Base-by-base conservation (phyloP, 2,329 filamentous ascomycete species). In the Aspergillus cejpii region DNA sequence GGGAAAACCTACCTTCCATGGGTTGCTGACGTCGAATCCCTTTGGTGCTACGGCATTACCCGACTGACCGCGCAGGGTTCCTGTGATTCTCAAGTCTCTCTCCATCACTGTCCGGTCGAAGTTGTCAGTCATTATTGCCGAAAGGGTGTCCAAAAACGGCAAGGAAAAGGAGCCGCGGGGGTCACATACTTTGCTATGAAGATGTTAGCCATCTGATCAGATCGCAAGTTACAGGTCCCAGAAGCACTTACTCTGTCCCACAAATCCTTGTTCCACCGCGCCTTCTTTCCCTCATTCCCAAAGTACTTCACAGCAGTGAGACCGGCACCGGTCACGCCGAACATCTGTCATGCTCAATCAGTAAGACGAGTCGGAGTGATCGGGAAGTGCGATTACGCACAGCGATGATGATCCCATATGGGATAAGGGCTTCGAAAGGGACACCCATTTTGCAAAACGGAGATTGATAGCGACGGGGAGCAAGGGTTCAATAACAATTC, bases 1-100 rank as follows among this genome's bases (percentile, higher is more conserved):
- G 45, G 42, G 15, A 19, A 27, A 26, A 62, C 74, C 47, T 74
- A 83, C 80, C 74, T 76, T 80, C 80, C 80, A 84, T 51, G 77
- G 77, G 67, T 81, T 82, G 75, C 76, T 83, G 59, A 83, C 62
- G 66, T 83, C 80, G 67, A 83, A 84, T 49, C 79, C 80, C 45
- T 71, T 65, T 21, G 80, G 80, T 23, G 80, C 80, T 47, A 69
- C 65, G 37, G 74, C 69, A 51, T 73, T 77, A 65, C 80, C 78
- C 45, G 78, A 78, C 62, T 84, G 80, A 48, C 78, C 80, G 67
- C 80, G 71, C 58, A 75, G 59, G 51, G 72, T 76, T 43, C 80
- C 80, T 31, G 80, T 84, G 56, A 84, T 70, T 51, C 80, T 69
- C 59, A 74, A 67, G 63, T 84, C 80, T 64, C 80, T 73, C 57